Evolutionary conservation across 2,329 filamentous ascomycete genomes (phyloP).

Genomic region (Coniochaeta hoffmannii): DNA sequence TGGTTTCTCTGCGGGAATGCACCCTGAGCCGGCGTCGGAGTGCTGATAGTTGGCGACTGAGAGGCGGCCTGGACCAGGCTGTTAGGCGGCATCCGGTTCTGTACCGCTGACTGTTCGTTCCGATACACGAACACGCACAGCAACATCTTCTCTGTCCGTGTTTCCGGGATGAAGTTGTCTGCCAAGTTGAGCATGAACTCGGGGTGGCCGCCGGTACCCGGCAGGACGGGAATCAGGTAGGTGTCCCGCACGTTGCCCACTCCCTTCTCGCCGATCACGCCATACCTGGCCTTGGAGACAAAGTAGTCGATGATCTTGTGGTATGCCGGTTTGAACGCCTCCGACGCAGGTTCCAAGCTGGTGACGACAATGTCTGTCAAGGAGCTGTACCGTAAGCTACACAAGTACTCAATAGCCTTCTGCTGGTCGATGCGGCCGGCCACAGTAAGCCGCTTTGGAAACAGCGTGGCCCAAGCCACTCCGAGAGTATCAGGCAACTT

Average conservation of each 20-base stretch:
- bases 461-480: constrained; percentile 61
- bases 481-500: constrained; percentile 57
- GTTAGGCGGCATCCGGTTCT: constrained; percentile 22
- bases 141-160: constrained; percentile 67
- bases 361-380: constrained; percentile 81
- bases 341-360: constrained; percentile 58
- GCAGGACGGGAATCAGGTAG: constrained; percentile 80
- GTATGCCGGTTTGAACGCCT: constrained; percentile 56
- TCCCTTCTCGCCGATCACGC: constrained; percentile 73
- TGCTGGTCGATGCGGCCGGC: constrained; percentile 75
- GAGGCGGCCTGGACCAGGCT: constrained; percentile 23
- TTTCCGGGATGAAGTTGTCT: constrained; percentile 69
- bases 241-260: constrained; percentile 76
- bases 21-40: constrained; percentile 27
- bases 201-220: constrained; percentile 63
- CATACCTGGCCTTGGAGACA: constrained; percentile 70
- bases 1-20: constrained; percentile 32
- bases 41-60: constrained; percentile 17
- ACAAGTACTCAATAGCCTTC: constrained; percentile 85
- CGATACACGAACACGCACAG: constrained; percentile 81
- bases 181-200: constrained; percentile 86
- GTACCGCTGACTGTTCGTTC: constrained; percentile 32
- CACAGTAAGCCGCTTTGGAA: constrained; percentile 63
- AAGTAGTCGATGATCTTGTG: constrained; percentile 84
- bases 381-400: constrained; percentile 72